Conservation (phyloP, 2,329 filamentous ascomycete genomes). For the Fonsecaea monophora region DNA sequence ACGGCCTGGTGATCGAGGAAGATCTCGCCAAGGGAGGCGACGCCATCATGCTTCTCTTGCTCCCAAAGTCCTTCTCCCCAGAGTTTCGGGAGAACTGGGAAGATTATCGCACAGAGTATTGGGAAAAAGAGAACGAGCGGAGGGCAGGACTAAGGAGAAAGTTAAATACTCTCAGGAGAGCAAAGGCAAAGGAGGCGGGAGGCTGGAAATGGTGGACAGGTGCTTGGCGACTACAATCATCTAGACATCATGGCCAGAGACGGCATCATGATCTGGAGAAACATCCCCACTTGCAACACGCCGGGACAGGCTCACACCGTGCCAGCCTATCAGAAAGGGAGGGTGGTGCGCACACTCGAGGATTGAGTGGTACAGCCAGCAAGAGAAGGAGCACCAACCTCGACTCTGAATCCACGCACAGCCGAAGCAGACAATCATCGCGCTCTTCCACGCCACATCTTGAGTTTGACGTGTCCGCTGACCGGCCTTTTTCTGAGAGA, state of each 20-base stretch:
- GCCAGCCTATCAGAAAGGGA: conserved; percentile 29
- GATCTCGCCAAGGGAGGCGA: conserved; percentile 90
- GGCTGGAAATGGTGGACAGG: conserved; percentile 88
- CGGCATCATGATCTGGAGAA: conserved; percentile 41
- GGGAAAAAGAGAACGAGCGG: conserved; percentile 94
- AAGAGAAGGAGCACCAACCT: conserved; percentile 20
- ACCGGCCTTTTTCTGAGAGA: conserved; percentile 29
- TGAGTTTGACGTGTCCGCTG: conserved; percentile 31
- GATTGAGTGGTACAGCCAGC: conserved; percentile 14
- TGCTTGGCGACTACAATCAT: conserved; percentile 58
- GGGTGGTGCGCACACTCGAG: not conserved
- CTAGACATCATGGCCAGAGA: conserved; percentile 19
- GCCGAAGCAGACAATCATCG: conserved; percentile 36
- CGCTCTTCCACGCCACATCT: conserved; percentile 39
- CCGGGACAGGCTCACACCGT: conserved; percentile 19
- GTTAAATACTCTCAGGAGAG: conserved; percentile 70
- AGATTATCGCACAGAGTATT: conserved; percentile 89
- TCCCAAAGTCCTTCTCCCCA: conserved; percentile 93
- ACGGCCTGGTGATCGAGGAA: conserved; percentile 71
- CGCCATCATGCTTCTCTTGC: conserved; percentile 84
- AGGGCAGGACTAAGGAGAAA: conserved; percentile 74
- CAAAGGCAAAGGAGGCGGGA: conserved; percentile 69
- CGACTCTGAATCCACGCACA: conserved; percentile 36
- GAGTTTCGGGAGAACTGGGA: conserved; percentile 98
- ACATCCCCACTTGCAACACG: conserved; percentile 41